Percentiles rank a stretch among this genome's conserved stretches.
Conservation (phyloP, 495 filamentous ascomycete genomes). For the Penicillium paradoxum region DNA sequence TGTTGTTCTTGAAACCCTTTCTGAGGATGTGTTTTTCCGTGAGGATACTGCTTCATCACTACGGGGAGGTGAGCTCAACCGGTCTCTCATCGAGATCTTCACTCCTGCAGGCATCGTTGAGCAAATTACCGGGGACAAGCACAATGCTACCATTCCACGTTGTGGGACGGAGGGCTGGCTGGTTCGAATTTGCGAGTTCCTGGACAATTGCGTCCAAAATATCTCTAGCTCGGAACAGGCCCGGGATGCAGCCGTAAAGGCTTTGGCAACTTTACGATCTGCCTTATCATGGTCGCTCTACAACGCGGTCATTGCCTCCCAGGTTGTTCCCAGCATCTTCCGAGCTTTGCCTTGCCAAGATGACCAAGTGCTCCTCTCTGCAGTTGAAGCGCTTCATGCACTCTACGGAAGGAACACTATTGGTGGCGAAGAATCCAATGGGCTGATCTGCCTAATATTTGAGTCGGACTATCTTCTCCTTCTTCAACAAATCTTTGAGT, state of each 20-base stretch:
- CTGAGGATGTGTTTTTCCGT: conserved; percentile 87
- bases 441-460: conserved; percentile 75
- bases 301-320: conserved; percentile 65
- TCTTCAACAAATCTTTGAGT: conserved; percentile 73
- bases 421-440: conserved; percentile 71
- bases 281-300: conserved; percentile 80
- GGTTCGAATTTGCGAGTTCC: conserved; percentile 64
- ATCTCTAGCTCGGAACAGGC: conserved; percentile 60
- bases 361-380: conserved; percentile 71
- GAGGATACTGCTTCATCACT: conserved; percentile 82
- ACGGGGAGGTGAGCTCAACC: conserved; percentile 76
- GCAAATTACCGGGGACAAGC: conserved; percentile 68
- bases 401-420: conserved; percentile 72
- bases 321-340: conserved; percentile 67
- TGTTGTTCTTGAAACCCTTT: conserved; percentile 82
- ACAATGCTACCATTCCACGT: conserved; percentile 54
- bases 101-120: conserved; percentile 70
- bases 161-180: conserved; percentile 86
- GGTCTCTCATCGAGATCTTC: conserved; percentile 88
- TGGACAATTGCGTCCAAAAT: conserved; percentile 66
- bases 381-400: conserved; percentile 76
- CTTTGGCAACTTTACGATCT: conserved; percentile 68
- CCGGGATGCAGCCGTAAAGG: conserved; percentile 60
- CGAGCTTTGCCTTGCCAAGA: conserved; percentile 67
- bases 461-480: conserved; percentile 61